Percentiles rank a stretch among this genome's conserved stretches.
Conservation (phyloP, 139 green algal species). For the Chlamydomonas schloesseri region DNA sequence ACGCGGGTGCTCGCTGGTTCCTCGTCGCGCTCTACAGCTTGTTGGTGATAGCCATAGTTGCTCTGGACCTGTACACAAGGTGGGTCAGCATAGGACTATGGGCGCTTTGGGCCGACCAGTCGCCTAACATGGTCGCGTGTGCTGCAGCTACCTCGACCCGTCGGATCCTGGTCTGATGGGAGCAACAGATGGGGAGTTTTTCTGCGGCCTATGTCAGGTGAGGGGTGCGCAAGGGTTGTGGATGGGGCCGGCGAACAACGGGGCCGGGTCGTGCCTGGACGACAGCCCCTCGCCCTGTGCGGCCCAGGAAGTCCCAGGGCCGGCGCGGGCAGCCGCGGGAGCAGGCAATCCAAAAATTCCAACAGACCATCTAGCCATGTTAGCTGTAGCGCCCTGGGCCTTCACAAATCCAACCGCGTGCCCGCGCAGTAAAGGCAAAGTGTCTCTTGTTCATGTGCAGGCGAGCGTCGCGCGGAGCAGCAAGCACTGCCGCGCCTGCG, state of each 20-base stretch:
- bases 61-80: conserved; percentile 21
- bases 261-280: no score
- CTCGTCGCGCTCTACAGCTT: conserved; percentile 40
- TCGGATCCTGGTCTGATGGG: conserved; percentile 31
- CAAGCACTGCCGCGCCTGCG: conserved; percentile 84
- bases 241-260: no score
- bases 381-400: no score
- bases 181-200: conserved; percentile 31
- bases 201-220: conserved; percentile 41
- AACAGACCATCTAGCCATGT: no score
- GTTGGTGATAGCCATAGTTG: background rate
- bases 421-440: no score
- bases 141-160: conserved; percentile 27
- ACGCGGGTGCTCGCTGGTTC: background rate
- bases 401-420: no score
- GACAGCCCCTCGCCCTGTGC: no score
- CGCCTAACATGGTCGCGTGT: background rate
- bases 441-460: no score
- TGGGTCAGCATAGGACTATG: background rate
- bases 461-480: conserved; percentile 60
- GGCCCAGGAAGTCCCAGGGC: no score
- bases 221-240: no score
- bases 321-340: no score
- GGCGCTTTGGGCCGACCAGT: background rate
- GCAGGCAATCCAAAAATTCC: no score